phyloP scores from a whole-genome alignment of 176 grass and related monocot genomes.

The Oryza brachyantha region DNA sequence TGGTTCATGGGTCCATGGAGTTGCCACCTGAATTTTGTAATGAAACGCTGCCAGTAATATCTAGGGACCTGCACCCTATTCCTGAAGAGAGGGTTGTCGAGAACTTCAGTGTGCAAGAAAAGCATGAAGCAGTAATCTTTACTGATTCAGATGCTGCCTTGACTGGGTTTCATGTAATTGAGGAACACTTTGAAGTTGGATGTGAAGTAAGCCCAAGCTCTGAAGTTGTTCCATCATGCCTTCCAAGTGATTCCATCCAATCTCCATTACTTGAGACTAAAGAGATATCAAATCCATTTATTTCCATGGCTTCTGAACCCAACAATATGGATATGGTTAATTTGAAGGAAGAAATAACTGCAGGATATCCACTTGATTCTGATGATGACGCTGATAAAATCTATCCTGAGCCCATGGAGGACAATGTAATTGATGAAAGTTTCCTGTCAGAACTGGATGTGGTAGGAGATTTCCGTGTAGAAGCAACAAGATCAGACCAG shows the following conservation, averaged over 20 bases:
- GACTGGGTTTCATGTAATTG: slow-evolving; percentile 42
- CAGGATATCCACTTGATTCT: slow-evolving; percentile 52
- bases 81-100: slow-evolving; percentile 61
- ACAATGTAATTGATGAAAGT: slow-evolving; percentile 63
- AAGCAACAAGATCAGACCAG: slow-evolving; percentile 41
- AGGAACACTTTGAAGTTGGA: slow-evolving; percentile 45
- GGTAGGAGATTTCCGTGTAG: slow-evolving; percentile 64
- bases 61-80: slow-evolving; percentile 68
- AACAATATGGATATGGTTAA: slow-evolving; percentile 19
- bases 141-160: slow-evolving; percentile 36
- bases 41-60: slow-evolving; percentile 32
- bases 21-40: slow-evolving; percentile 35
- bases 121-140: slow-evolving; percentile 24
- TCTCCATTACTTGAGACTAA: slow-evolving; percentile 19
- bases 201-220: slow-evolving; percentile 19
- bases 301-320: slow-evolving; percentile 27
- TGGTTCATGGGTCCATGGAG: slow-evolving; percentile 35
- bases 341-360: slow-evolving; percentile 31
- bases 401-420: slow-evolving; percentile 60
- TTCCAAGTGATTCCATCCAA: slow-evolving; percentile 26
- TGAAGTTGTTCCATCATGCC: slow-evolving; percentile 18
- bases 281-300: slow-evolving; percentile 36
- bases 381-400: slow-evolving; percentile 72
- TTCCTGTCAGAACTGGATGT: slow-evolving; percentile 67
- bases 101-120: slow-evolving; percentile 40